A percentile compares a stretch with the other conserved stretches of the same genome.
Evolutionary conservation across 805 yeast species (phyloP).

Genomic region (Torulaspora maleeae): DNA sequence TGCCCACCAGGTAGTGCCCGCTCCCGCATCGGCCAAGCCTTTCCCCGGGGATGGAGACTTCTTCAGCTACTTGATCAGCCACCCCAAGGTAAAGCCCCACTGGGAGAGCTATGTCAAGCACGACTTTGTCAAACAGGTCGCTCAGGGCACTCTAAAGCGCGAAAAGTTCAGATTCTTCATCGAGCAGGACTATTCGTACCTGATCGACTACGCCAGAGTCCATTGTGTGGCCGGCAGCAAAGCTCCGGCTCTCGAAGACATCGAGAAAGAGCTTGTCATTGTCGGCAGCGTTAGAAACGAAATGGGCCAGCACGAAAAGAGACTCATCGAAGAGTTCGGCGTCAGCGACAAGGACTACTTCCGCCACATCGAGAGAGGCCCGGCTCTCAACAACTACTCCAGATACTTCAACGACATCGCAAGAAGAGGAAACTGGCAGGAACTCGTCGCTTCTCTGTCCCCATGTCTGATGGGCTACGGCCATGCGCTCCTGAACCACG

Average conservation of each 20-base stretch:
- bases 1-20: conserved; percentile 22
- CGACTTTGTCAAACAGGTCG: conserved; percentile 53
- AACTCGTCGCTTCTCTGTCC: conserved; percentile 60
- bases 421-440: conserved; percentile 53
- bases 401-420: conserved; percentile 55
- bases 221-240: conserved; percentile 60
- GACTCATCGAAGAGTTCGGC: conserved; percentile 40
- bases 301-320: conserved; percentile 49
- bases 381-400: conserved; percentile 58
- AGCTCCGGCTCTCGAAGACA: conserved; percentile 51
- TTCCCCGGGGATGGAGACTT: conserved; percentile 27
- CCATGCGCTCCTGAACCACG: conserved; percentile 44
- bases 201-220: conserved; percentile 62
- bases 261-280: conserved; percentile 47
- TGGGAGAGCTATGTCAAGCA: conserved; percentile 63
- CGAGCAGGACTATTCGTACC: conserved; percentile 61
- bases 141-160: conserved; percentile 46
- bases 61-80: conserved; percentile 48
- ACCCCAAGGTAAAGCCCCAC: conserved; percentile 48
- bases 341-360: conserved; percentile 44
- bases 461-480: conserved; percentile 76
- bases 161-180: conserved; percentile 49
- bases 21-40: neutral
- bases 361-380: conserved; percentile 44
- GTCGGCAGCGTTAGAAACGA: conserved; percentile 52